Conservation (phyloP, 1,284 basidiomycete species). For the Papiliotrema terrestris region DNA sequence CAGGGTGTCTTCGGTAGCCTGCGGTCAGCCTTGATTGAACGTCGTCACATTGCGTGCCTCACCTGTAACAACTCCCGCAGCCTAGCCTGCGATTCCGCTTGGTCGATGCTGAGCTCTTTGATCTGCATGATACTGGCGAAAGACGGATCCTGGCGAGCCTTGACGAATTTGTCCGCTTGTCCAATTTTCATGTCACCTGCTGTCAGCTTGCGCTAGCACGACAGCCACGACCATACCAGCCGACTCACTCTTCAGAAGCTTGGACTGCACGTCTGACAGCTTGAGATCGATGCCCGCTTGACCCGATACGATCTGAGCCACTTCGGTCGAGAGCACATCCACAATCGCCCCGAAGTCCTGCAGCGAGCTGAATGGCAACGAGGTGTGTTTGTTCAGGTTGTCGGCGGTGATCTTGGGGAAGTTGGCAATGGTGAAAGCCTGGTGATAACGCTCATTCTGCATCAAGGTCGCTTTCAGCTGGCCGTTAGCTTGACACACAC, state of each 20-base stretch:
- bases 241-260: constrained; percentile 50
- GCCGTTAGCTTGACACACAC: constrained; percentile 5
- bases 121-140: constrained; percentile 52
- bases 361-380: constrained; percentile 33
- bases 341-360: constrained; percentile 27
- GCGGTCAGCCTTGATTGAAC: constrained; percentile 33
- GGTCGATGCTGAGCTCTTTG: constrained; percentile 53
- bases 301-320: constrained; percentile 26
- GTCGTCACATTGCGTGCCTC: neutral
- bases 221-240: neutral
- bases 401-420: constrained; percentile 16
- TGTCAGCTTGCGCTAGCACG: constrained; percentile 5
- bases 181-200: constrained; percentile 51
- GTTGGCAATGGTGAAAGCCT: constrained; percentile 15
- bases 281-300: constrained; percentile 34
- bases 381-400: constrained; percentile 35
- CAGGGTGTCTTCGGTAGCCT: constrained; percentile 46
- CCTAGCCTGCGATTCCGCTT: constrained; percentile 50
- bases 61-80: constrained; percentile 30
- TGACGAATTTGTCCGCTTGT: constrained; percentile 51
- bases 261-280: constrained; percentile 49
- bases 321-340: constrained; percentile 26
- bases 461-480: constrained; percentile 42
- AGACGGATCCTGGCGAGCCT: constrained; percentile 51
- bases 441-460: constrained; percentile 30